Evolutionary conservation across 345 rosid genomes (phyloP).

Genomic region (Linum lewisii): DNA sequence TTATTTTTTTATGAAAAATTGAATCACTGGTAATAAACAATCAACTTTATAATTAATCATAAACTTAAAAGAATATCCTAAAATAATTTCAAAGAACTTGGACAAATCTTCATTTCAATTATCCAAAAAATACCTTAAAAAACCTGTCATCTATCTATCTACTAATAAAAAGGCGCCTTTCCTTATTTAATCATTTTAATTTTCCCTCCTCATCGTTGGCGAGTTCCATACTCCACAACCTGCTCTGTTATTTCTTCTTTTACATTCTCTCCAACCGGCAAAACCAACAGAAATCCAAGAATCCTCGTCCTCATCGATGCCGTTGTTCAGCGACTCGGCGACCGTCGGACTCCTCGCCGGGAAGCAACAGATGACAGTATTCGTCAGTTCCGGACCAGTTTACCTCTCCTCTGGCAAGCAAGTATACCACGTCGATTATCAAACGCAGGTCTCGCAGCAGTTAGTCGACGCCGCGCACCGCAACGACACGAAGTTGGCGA

Average conservation of each 20-base stretch:
- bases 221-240: neutral
- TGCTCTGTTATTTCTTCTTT: neutral
- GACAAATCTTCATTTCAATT: too few relatives aligned
- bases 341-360: neutral
- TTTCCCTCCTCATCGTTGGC: neutral
- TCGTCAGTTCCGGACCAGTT: constrained; percentile 7
- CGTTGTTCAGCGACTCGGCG: neutral
- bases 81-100: too few relatives aligned
- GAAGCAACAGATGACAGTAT: constrained; percentile 10
- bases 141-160: too few relatives aligned
- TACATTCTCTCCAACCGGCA: neutral
- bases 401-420: constrained; percentile 10
- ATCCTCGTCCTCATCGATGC: neutral
- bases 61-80: too few relatives aligned
- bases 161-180: too few relatives aligned
- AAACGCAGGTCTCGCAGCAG: constrained; percentile 14
- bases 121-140: too few relatives aligned
- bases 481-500: constrained; percentile 3
- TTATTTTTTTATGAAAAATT: too few relatives aligned
- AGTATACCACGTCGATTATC: constrained; percentile 11
- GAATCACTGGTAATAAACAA: too few relatives aligned
- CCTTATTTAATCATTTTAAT: neutral
- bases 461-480: constrained; percentile 15
- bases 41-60: too few relatives aligned
- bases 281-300: neutral